Percentiles rank a stretch among this genome's conserved stretches.
Evolutionary conservation across 169 alveolate genomes (phyloP).

Genomic region (Plasmodium gaboni): DNA sequence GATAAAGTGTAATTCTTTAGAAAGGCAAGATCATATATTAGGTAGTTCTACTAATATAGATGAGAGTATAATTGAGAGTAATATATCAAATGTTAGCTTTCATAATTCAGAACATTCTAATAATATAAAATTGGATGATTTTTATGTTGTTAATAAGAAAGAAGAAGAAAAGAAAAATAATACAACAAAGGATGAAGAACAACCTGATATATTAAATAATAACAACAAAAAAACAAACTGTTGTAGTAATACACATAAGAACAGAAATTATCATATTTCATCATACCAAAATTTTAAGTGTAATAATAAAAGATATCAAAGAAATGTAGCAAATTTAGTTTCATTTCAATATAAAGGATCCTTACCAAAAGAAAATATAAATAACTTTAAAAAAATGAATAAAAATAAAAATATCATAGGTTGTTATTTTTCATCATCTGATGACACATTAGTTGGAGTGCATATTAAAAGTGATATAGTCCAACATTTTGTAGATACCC

Average conservation of each 20-base stretch:
- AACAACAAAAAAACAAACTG: background rate
- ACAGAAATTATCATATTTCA: background rate
- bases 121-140: constrained; percentile 3
- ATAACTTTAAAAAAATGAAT: constrained; percentile 1
- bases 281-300: background rate
- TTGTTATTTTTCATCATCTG: constrained; percentile 12
- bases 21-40: constrained; percentile 11
- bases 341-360: constrained; percentile 62
- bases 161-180: background rate
- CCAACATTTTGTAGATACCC: constrained; percentile 15
- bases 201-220: background rate
- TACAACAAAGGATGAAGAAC: background rate
- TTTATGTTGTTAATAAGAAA: background rate
- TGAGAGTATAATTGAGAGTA: constrained; percentile 36
- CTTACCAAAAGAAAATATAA: constrained; percentile 41
- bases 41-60: constrained; percentile 38
- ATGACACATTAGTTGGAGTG: constrained; percentile 17
- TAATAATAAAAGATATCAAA: background rate
- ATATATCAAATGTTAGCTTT: constrained; percentile 26
- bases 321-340: constrained; percentile 13
- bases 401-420: constrained; percentile 40
- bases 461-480: constrained; percentile 36
- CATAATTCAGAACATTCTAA: constrained; percentile 16
- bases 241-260: background rate
- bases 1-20: background rate